These are phyloP conservation scores for Crucihimalaya himalaica DNA, from an alignment of 345 rosid genomes.

Conservation along the genomic window DNA sequence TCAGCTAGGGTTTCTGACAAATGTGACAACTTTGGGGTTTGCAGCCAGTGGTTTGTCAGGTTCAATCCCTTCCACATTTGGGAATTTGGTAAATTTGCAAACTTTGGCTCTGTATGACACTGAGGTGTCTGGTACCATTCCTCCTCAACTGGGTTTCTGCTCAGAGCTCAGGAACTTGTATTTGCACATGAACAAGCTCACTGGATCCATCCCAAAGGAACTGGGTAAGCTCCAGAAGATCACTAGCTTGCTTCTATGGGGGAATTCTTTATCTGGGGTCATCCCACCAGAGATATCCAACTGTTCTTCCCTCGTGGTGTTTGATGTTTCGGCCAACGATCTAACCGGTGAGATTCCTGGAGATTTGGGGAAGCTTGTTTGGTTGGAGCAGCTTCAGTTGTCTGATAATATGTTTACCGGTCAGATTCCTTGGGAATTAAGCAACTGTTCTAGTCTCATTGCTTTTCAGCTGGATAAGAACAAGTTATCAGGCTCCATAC, in stretches of 20 bases:
- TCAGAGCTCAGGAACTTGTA: conserved; percentile 81
- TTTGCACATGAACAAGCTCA: conserved; percentile 92
- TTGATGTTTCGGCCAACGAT: conserved; percentile 87
- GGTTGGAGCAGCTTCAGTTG: conserved; percentile 91
- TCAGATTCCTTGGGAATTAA: conserved; percentile 70
- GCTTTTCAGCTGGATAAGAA: conserved; percentile 94
- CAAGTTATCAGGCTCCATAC: conserved; percentile 75
- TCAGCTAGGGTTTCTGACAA: conserved; percentile 68
- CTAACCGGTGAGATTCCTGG: conserved; percentile 78
- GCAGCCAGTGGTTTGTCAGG: conserved; percentile 95
- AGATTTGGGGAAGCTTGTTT: conserved; percentile 70
- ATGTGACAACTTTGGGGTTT: conserved; percentile 85
- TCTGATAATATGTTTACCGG: conserved; percentile 81
- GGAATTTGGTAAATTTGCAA: conserved; percentile 81
- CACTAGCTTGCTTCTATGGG: conserved; percentile 93
- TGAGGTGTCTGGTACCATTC: conserved; percentile 71
- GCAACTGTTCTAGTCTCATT: conserved; percentile 85
- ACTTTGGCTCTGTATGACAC: conserved; percentile 89
- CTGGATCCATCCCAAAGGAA: conserved; percentile 77
- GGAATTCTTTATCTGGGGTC: conserved; percentile 68
- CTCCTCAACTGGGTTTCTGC: conserved; percentile 79
- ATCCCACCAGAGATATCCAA: conserved; percentile 87
- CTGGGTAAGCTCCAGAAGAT: conserved; percentile 85
- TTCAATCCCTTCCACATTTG: conserved; percentile 74
- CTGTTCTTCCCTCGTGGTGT: conserved; percentile 86